These are phyloP conservation scores for Cordyceps pruinosa DNA, from an alignment of 2,329 filamentous ascomycete species.

Conservation along the genomic window DNA sequence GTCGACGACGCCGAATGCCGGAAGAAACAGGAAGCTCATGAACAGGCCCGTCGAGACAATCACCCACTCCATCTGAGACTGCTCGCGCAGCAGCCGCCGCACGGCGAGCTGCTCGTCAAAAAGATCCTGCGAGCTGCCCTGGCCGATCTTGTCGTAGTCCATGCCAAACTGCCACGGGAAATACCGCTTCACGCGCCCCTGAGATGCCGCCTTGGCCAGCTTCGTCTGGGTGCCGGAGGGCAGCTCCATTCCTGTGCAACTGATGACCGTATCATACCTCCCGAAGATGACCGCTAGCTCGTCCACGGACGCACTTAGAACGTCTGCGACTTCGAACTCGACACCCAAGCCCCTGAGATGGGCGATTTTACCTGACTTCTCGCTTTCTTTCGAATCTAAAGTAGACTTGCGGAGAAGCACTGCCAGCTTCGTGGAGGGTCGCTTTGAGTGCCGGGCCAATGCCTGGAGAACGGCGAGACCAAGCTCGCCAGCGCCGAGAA, in stretches of 20 bases:
- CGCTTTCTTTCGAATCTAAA: slow-evolving; percentile 31
- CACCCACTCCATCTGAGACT: slow-evolving; percentile 48
- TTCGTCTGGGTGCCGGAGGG: slow-evolving; percentile 51
- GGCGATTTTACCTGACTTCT: slow-evolving; percentile 26
- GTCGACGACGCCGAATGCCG: slow-evolving; percentile 57
- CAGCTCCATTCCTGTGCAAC: slow-evolving; percentile 54
- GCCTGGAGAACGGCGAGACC: slow-evolving; percentile 48
- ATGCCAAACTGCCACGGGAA: slow-evolving; percentile 71
- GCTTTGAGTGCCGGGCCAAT: slow-evolving; percentile 40
- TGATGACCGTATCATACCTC: slow-evolving; percentile 48
- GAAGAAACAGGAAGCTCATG: slow-evolving; percentile 61
- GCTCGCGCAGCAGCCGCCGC: slow-evolving; percentile 41
- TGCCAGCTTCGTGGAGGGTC: slow-evolving; percentile 33
- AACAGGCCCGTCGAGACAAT: slow-evolving; percentile 66
- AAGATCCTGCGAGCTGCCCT: slow-evolving; percentile 52
- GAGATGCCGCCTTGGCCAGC: slow-evolving; percentile 47
- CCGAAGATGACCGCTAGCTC: slow-evolving; percentile 37
- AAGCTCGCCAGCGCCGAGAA: slow-evolving; percentile 62
- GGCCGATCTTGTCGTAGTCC: slow-evolving; percentile 60
- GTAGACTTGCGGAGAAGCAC: slow-evolving; percentile 48
- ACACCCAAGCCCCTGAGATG: slow-evolving; percentile 32
- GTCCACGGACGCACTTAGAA: slow-evolving; percentile 28
- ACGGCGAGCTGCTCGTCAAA: slow-evolving; percentile 64
- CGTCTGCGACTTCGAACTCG: slow-evolving; percentile 38
- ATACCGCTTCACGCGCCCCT: slow-evolving; percentile 43